Evolutionary conservation across 2,329 filamentous ascomycete species (phyloP).

Genomic region (Fusarium multiceps): DNA sequence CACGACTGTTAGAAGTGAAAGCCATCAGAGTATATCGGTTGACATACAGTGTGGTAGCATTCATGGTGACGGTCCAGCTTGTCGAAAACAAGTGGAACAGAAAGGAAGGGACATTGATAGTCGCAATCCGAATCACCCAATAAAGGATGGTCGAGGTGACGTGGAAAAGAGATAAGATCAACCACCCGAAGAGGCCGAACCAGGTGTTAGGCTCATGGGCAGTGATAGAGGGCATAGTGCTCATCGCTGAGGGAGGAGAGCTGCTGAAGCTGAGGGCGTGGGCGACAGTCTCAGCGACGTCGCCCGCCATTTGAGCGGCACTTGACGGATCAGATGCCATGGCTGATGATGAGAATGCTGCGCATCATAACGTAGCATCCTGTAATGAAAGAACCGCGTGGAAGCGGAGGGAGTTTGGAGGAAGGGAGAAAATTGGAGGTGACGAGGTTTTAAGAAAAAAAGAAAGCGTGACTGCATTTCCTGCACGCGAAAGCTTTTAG

Average conservation of each 20-base stretch:
- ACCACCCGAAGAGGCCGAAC: conserved; percentile 67
- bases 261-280: conserved; percentile 50
- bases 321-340: conserved; percentile 57
- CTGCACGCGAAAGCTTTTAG: conserved; percentile 41
- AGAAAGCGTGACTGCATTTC: conserved; percentile 34
- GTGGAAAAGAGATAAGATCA: conserved; percentile 67
- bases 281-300: conserved; percentile 50
- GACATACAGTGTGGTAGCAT: conserved; percentile 90
- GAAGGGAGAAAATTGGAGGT: conserved; percentile 28
- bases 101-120: conserved; percentile 88
- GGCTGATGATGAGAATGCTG: conserved; percentile 48
- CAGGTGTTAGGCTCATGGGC: conserved; percentile 61
- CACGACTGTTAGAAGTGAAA: conserved; percentile 22
- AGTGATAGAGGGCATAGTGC: conserved; percentile 48
- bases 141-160: conserved; percentile 71
- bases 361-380: conserved; percentile 52
- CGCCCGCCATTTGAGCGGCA: conserved; percentile 50
- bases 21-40: conserved; percentile 4
- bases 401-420: conserved; percentile 38
- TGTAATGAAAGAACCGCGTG: conserved; percentile 45
- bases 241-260: conserved; percentile 54
- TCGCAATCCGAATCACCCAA: conserved; percentile 85
- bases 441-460: conserved; percentile 40
- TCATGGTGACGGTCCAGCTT: conserved; percentile 97
- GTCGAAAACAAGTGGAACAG: conserved; percentile 92